Evolutionary conservation across 2,329 filamentous ascomycete species (phyloP), one percentile per base, ranked within the genome.

Genomic region (Venturia asperata): DNA sequence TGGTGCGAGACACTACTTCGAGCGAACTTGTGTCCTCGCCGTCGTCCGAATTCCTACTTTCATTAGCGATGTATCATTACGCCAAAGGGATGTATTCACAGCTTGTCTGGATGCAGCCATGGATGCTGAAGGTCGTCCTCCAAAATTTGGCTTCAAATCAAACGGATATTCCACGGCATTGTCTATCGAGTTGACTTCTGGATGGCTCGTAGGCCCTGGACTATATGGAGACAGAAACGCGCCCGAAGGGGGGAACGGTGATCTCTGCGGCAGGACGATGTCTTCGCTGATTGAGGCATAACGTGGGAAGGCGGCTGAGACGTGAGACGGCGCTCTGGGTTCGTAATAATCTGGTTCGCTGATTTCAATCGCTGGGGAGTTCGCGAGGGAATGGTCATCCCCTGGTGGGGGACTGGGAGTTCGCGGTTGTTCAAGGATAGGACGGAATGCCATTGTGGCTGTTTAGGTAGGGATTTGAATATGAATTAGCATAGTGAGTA

Each of bases 1-100:
- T 97, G 92, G 74, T 97, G 92, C 24, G 91, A 96, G 66, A 99
- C 89, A 74, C 91, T 96, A 75, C 90, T 95, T 79, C 97, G 93
- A 74, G 97, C 96, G 82, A 99, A 99, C 75, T 94, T 92, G 80
- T 99, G 94, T 68, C 94, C 94, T 67, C 93, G 88, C 69, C 94
- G 87, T 76, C 96, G 91, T 68, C 92, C 92, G 68, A 97, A 86
- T 70, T 91, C 93, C 88, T 95, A 64, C 34, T 4, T 65, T 24
- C 30, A 27, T 63, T 24, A 45, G 24, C 41, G 45, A 49, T n/a
- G 21, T 27, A 13, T 42, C 1, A 21, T 37, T 19, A 15, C 37
- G 21, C 19, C 15, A 3, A 19, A 19, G 17, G 0, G 49, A 45
- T 45, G 15, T 21, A 42, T 68, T 68, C 70, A 70, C 75, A 68